A percentile compares a stretch with the other conserved stretches of the same genome.
These are phyloP conservation scores for Setaria italica DNA, from an alignment of 202 grass and related monocot genomes.

Conservation along the genomic window DNA sequence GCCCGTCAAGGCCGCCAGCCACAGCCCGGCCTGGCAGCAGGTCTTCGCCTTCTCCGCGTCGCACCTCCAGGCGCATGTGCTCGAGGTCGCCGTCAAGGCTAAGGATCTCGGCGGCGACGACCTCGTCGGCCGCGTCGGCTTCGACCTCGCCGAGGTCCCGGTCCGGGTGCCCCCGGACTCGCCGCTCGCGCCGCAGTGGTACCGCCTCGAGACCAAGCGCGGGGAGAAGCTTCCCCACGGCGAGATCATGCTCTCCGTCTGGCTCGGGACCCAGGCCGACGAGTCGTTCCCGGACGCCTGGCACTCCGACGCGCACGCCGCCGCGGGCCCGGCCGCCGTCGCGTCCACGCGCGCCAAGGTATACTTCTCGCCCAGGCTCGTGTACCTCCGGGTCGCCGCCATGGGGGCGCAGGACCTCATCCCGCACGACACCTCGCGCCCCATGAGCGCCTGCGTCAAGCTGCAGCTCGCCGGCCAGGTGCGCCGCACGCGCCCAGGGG, in stretches of 20 bases:
- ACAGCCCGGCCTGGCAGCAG: slow-evolving; percentile 75
- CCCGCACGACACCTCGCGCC: slow-evolving; percentile 68
- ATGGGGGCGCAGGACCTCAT: slow-evolving; percentile 87
- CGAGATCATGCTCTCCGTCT: slow-evolving; percentile 97
- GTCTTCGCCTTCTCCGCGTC: slow-evolving; percentile 92
- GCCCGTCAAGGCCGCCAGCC: slow-evolving; percentile 40
- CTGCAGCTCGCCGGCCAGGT: slow-evolving; percentile 70
- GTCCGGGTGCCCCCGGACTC: slow-evolving; percentile 87
- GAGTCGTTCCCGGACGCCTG: slow-evolving; percentile 95
- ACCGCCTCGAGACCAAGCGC: slow-evolving; percentile 68
- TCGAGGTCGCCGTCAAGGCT: slow-evolving; percentile 81
- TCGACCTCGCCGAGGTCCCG: slow-evolving; percentile 85
- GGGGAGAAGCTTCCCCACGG: slow-evolving; percentile 72
- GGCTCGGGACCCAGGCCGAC: slow-evolving; percentile 94
- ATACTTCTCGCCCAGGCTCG: slow-evolving; percentile 95
- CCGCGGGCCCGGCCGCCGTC: slow-evolving; percentile 46
- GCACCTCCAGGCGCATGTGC: slow-evolving; percentile 72
- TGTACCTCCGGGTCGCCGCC: slow-evolving; percentile 75
- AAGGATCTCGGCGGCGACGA: slow-evolving; percentile 76
- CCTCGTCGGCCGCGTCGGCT: slow-evolving; percentile 67
- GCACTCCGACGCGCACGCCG: slow-evolving; percentile 81
- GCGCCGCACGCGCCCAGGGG: slow-evolving; percentile 66
- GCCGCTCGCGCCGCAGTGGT: slow-evolving; percentile 95
- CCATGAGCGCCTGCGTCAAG: slow-evolving; percentile 63
- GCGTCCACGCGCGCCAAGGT: slow-evolving; percentile 91